Evolutionary conservation across 192 early-diverging fungal species (phyloP).

Genomic region (Backusella tuberculispora): DNA sequence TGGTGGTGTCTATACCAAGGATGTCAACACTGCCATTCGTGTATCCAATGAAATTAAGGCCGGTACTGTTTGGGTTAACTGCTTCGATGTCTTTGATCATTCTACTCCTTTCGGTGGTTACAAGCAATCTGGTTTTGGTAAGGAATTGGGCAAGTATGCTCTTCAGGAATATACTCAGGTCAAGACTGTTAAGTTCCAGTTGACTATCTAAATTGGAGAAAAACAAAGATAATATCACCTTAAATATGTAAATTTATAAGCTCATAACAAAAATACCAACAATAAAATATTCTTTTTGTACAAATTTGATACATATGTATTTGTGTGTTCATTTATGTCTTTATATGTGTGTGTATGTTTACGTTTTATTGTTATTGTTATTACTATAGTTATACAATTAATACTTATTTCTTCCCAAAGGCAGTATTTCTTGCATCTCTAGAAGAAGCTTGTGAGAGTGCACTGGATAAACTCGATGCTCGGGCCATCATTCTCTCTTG

Average conservation of each 20-base stretch:
- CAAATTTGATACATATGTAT: background rate
- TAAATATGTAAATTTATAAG: background rate
- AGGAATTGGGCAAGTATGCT: constrained; percentile 24
- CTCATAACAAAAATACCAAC: background rate
- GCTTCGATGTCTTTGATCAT: constrained; percentile 75
- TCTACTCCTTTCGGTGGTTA: constrained; percentile 80
- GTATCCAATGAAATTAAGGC: constrained; percentile 66
- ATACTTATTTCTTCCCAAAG: constrained; percentile 10
- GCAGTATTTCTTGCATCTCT: background rate
- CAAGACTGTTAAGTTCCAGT: constrained; percentile 25
- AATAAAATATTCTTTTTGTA: constrained; percentile 4
- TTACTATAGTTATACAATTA: background rate
- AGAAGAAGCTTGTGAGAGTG: constrained; percentile 13
- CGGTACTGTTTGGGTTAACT: constrained; percentile 82
- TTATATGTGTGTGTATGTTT: too few species aligned
- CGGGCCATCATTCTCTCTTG: constrained; percentile 38
- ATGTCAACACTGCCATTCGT: constrained; percentile 58
- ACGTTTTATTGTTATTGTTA: too few species aligned
- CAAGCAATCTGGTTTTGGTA: constrained; percentile 58
- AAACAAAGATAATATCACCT: background rate
- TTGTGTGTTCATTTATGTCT: too few species aligned
- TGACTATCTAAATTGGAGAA: background rate
- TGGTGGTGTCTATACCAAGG: constrained; percentile 72
- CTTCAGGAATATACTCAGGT: constrained; percentile 23
- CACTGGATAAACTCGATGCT: constrained; percentile 33